Conservation (phyloP, 495 filamentous ascomycete genomes). For the Chaetomium tenue region DNA sequence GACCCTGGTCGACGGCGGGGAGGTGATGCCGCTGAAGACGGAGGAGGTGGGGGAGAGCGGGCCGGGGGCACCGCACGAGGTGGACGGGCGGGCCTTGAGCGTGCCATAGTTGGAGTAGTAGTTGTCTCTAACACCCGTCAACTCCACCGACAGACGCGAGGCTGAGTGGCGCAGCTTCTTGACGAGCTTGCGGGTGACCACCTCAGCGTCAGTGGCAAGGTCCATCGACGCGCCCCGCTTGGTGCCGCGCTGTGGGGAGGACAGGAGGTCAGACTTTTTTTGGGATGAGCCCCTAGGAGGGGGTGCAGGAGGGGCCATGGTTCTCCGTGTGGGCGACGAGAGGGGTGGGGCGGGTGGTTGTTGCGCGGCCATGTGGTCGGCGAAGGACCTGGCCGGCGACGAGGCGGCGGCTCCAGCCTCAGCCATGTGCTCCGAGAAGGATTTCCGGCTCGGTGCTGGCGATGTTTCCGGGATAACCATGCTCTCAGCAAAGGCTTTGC, state of each 20-base stretch:
- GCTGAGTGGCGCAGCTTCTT: conserved; percentile 39
- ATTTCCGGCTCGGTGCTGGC: conserved; percentile 4
- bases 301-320: conserved; percentile 19
- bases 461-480: background rate
- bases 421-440: conserved; percentile 16
- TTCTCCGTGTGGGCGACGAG: conserved; percentile 11
- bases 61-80: conserved; percentile 9
- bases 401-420: background rate
- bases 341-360: conserved; percentile 1
- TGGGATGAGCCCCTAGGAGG: conserved; percentile 7
- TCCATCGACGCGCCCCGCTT: conserved; percentile 31
- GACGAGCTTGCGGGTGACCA: conserved; percentile 35
- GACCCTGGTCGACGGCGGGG: background rate
- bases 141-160: conserved; percentile 26
- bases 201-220: conserved; percentile 23
- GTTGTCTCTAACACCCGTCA: background rate
- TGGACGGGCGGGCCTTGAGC: conserved; percentile 19
- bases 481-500: conserved; percentile 14
- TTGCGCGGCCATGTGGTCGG: conserved; percentile 20
- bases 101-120: conserved; percentile 5
- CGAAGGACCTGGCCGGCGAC: background rate
- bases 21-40: conserved; percentile 6
- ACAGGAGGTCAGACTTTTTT: background rate
- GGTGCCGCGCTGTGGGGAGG: conserved; percentile 27
- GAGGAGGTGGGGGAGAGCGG: conserved; percentile 14